Base-by-base conservation (phyloP, 306 rosid genomes). In the Cercis canadensis region DNA sequence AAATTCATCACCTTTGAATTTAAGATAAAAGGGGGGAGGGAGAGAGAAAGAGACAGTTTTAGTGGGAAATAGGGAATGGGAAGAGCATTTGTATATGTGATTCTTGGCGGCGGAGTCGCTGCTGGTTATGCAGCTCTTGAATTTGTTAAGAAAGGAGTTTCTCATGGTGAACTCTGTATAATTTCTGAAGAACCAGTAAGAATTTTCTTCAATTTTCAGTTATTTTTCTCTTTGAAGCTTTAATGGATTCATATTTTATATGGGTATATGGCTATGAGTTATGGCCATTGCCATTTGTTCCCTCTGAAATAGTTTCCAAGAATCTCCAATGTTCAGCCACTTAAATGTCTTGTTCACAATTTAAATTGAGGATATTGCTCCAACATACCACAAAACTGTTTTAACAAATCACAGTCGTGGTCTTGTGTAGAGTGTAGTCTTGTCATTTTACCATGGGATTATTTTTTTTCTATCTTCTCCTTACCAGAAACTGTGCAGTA, bases 41-140 rank as follows among this genome's bases (percentile, higher is more conserved):
- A n/a, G 62, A 5, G 17, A 32, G 31, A 31, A 55, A 19, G 54
- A 18, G 50, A 70, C 67, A 52, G 72, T 50, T 17, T 14, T 16
- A 17, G 67, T 11, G 36, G 24, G 34, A 17, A 21, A 17, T 13
- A 41, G 34, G 59, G 70, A 52, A 94, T 91, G 97, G 99, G 99
- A 52, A 87, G 99, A 78, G 97, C 99, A 34, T 94, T 91, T 72
- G 83, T 89, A 19, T 94, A 91, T 81, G 99, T 94, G 82, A 87
- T 94, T 89, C 89, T 94, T 0, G 99, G 99, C 0, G 99, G 99
- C 76, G 99, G 99, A 4, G 99, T 94, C 5, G 89, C 97, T 49
- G 96, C 97, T 83, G 99, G 99, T n/a, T 94, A 94, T 69, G 99
- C 97, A 31, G 97, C 99, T 73, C 99, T 90, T 62, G 97, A 94